Base-by-base conservation (phyloP, 176 grass and related monocot genomes). In the Neostapfia colusana region DNA sequence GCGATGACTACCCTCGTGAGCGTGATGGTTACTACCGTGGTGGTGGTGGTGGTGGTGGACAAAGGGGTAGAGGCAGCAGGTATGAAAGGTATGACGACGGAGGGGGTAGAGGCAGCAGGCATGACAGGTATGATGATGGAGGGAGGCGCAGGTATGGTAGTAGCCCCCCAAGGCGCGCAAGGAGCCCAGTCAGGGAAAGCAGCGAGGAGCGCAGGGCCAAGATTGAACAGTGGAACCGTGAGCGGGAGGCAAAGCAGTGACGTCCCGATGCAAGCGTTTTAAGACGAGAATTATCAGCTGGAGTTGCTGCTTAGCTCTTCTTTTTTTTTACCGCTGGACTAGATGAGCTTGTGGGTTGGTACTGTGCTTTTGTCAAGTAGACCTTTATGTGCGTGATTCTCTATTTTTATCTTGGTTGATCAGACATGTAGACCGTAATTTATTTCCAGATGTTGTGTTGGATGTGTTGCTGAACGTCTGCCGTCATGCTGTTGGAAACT, bases 171-270 rank as follows among this genome's bases (percentile, higher is more conserved):
- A 64, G 86, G 70, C 81, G 81, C 3, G 86, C 43, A 56, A 78
- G 87, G 64, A 93, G 90, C 67, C 90, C 84, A 17, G 84, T 81
- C 7, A 87, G 90, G 54, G 90, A 85, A 36, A 93, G 63, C 77
- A 93, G 90, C 0, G 87, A 93, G 73, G 87, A 93, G 46, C 80
- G 84, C 42, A 85, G 87, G 67, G 87, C 90, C 6, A 93, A 87
- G 81, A 93, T 93, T 38, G 90, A 93, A 40, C 87, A 93, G 46
- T 93, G 87, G 90, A 93, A 93, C 74, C 86, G 84, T 14, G 87
- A 93, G 50, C 65, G 87, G 72, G 90, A 93, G 71, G 76, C 54
- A 62, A 88, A 55, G 53, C 48, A 84, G 70, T 84, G 76, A 88
- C 53, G 13, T 37, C 62, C 45, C n/a, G 23, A 10, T 20, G 43